Evolutionary conservation across 768 basidiomycete species (phyloP).

Genomic region (Lactifluus echinatus): DNA sequence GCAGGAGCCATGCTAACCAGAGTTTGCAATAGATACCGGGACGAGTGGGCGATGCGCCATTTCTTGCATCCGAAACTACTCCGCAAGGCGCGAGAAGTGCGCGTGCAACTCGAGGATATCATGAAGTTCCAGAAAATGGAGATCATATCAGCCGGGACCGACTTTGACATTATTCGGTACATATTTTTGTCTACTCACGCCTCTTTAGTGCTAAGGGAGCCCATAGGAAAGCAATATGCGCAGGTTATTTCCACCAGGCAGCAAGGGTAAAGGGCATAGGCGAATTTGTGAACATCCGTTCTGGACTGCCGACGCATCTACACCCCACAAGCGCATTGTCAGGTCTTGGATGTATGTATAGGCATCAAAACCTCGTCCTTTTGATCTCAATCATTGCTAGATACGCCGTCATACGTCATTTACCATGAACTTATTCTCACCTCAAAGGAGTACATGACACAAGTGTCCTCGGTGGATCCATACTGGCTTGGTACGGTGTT

Average conservation of each 20-base stretch:
- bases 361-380: background rate
- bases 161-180: conserved; percentile 83
- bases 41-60: conserved; percentile 92
- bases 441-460: conserved; percentile 97
- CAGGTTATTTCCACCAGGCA: conserved; percentile 98
- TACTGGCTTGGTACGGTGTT: conserved; percentile 79
- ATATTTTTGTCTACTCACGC: conserved; percentile 16
- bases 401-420: conserved; percentile 92
- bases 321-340: conserved; percentile 97
- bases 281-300: conserved; percentile 95
- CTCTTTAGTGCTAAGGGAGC: background rate
- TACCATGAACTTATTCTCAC: conserved; percentile 96
- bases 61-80: conserved; percentile 95
- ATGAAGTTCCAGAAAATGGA: conserved; percentile 99
- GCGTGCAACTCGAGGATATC: conserved; percentile 93
- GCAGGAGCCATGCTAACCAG: background rate
- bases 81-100: conserved; percentile 90
- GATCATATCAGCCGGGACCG: conserved; percentile 82
- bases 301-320: conserved; percentile 88
- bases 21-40: conserved; percentile 54
- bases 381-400: conserved; percentile 32
- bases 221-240: conserved; percentile 86
- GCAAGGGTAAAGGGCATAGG: conserved; percentile 98
- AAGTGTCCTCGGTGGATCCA: conserved; percentile 95
- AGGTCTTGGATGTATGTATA: conserved; percentile 78